These are phyloP conservation scores for Pouteria glomerata DNA, from an alignment of 148 eudicot species.

Conservation along the genomic window DNA sequence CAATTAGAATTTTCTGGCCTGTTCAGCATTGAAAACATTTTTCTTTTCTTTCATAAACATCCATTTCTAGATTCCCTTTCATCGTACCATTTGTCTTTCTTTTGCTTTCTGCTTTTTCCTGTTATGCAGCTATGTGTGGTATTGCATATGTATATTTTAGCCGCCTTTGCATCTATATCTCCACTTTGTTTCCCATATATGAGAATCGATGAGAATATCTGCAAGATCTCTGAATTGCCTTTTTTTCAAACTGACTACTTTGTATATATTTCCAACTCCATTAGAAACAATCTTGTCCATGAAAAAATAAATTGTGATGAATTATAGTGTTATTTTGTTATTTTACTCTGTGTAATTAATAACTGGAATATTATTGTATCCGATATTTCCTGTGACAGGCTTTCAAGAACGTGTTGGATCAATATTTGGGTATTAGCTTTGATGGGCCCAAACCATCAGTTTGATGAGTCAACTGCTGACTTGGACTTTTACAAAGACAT, in stretches of 20 bases:
- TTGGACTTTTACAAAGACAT: slow-evolving; percentile 12
- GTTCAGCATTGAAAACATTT: background rate
- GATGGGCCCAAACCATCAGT: slow-evolving; percentile 30
- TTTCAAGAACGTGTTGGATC: slow-evolving; percentile 64
- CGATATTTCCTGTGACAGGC: slow-evolving; percentile 45
- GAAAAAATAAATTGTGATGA: too few relatives aligned
- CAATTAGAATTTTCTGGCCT: too few relatives aligned
- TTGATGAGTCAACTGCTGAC: slow-evolving; percentile 22
- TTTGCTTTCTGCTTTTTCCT: slow-evolving; percentile 10
- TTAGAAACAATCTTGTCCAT: too few relatives aligned
- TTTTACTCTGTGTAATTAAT: too few relatives aligned
- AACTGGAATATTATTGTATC: background rate
- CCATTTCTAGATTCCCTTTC: too few relatives aligned
- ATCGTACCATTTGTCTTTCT: background rate
- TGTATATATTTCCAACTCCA: background rate
- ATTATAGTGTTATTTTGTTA: background rate
- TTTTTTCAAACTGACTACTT: background rate
- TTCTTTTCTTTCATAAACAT: background rate
- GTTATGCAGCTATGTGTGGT: background rate
- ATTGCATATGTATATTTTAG: slow-evolving; percentile 13
- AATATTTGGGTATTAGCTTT: slow-evolving; percentile 51
- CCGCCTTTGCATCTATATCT: too few relatives aligned
- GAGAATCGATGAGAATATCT: background rate
- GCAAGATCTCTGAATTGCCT: background rate
- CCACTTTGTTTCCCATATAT: too few relatives aligned